phyloP scores from a whole-genome alignment of 441 rosid genomes.

The Gossypium gossypioides region DNA sequence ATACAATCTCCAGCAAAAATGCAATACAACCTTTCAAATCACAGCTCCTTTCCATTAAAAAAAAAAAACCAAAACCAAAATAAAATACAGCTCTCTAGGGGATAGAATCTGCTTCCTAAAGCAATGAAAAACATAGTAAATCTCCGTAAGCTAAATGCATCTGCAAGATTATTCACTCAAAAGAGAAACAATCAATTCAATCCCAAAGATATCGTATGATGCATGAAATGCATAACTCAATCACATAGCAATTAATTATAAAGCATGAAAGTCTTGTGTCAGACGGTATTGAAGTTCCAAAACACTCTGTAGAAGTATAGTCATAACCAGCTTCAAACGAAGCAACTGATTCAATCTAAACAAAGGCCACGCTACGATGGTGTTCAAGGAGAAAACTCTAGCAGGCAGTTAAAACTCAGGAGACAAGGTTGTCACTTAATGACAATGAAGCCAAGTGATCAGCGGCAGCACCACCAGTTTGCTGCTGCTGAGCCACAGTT shows the following conservation, averaged over 20 bases:
- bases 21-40: neutral
- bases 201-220: neutral
- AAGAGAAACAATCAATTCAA: neutral
- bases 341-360: conserved; percentile 11
- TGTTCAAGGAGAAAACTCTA: neutral
- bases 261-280: neutral
- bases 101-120: neutral
- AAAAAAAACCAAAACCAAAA: neutral
- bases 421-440: conserved; percentile 48
- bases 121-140: neutral
- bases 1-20: neutral
- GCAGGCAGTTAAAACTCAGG: conserved; percentile 21
- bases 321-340: conserved; percentile 13
- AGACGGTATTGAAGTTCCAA: neutral
- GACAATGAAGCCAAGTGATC: conserved; percentile 67
- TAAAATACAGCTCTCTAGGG: neutral
- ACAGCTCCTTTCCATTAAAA: neutral
- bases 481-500: conserved; percentile 58
- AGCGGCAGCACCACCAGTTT: conserved; percentile 42
- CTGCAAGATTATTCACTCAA: neutral
- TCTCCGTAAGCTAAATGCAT: neutral
- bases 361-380: neutral
- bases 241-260: neutral
- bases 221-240: neutral
- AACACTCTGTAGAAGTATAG: neutral